Evolutionary conservation across 805 yeast species (phyloP).

Genomic region (Lipomyces mesembrius): DNA sequence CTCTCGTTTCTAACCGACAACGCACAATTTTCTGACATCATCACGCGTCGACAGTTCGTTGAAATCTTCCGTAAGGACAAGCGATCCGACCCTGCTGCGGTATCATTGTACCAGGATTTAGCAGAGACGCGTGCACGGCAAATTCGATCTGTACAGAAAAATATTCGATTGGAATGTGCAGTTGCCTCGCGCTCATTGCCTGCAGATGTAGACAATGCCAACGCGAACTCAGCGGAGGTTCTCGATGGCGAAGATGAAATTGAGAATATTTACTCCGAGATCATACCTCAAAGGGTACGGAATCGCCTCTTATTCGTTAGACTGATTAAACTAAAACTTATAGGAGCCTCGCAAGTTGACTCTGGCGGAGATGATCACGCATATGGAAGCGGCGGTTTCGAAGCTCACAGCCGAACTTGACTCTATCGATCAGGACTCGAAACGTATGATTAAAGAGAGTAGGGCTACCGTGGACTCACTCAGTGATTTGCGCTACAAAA

Average conservation of each 20-base stretch:
- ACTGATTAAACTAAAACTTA: neutral
- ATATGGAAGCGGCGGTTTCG: slow-evolving; percentile 30
- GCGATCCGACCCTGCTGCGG: slow-evolving; percentile 18
- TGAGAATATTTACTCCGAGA: slow-evolving; percentile 12
- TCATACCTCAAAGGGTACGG: slow-evolving; percentile 13
- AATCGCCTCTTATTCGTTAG: neutral
- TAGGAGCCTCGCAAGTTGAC: slow-evolving; percentile 10
- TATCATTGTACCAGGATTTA: slow-evolving; percentile 26
- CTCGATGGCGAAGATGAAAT: slow-evolving; percentile 16
- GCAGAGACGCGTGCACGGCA: slow-evolving; percentile 13
- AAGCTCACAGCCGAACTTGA: slow-evolving; percentile 10
- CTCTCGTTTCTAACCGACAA: slow-evolving; percentile 26
- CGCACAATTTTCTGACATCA: slow-evolving; percentile 20
- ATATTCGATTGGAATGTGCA: slow-evolving; percentile 21
- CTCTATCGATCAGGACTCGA: slow-evolving; percentile 9
- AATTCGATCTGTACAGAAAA: slow-evolving; percentile 8
- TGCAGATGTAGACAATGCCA: slow-evolving; percentile 2
- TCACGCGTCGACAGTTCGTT: slow-evolving; percentile 25
- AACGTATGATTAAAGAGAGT: slow-evolving; percentile 6
- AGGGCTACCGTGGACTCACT: slow-evolving; percentile 22
- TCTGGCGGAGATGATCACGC: slow-evolving; percentile 14
- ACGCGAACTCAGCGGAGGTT: neutral
- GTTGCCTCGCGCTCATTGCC: slow-evolving; percentile 14
- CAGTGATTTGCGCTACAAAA: slow-evolving; percentile 32
- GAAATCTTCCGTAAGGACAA: slow-evolving; percentile 24